phyloP scores from a whole-genome alignment of 371 early-diverging fungal genomes.

The Mortierella sp. region DNA sequence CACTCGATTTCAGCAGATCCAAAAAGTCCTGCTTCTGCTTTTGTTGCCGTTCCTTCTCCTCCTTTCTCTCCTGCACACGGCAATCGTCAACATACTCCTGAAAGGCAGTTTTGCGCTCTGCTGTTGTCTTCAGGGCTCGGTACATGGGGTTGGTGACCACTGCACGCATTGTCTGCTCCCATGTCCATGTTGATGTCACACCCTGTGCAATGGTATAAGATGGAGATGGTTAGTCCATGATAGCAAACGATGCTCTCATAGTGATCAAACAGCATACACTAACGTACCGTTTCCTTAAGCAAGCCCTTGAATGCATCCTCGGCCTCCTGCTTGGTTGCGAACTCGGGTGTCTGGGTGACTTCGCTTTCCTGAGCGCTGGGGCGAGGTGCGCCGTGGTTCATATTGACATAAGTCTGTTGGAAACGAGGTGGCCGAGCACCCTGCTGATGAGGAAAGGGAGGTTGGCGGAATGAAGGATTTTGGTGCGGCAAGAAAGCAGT shows the following conservation, averaged over 20 bases:
- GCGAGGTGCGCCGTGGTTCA: conserved; percentile 10
- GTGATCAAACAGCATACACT: no score
- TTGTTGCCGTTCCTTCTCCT: conserved; percentile 48
- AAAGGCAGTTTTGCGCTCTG: conserved; percentile 88
- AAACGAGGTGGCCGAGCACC: conserved; percentile 40
- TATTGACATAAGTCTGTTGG: conserved; percentile 34
- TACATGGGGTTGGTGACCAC: conserved; percentile 89
- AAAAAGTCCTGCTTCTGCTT: conserved; percentile 61
- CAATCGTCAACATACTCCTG: conserved; percentile 76
- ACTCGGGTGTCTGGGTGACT: conserved; percentile 64
- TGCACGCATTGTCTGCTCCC: conserved; percentile 93
- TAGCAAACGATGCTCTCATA: not conserved
- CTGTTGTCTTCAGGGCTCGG: conserved; percentile 83
- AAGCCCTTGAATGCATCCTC: conserved; percentile 85
- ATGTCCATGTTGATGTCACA: conserved; percentile 87
- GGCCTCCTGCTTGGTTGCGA: conserved; percentile 86
- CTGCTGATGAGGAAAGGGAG: conserved; percentile 30
- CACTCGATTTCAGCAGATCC: conserved; percentile 57
- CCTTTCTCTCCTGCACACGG: conserved; percentile 63
- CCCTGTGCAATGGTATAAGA: conserved; percentile 64
- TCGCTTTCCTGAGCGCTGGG: conserved; percentile 23
- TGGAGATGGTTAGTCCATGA: not conserved
- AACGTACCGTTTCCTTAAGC: conserved; percentile 77
- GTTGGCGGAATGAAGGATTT: conserved; percentile 18
- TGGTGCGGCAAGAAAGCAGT: conserved; percentile 18